Percentiles rank a stretch among this genome's conserved stretches.
Evolutionary conservation across 2,329 filamentous ascomycete genomes (phyloP).

Genomic region (Ophiostoma quercus): DNA sequence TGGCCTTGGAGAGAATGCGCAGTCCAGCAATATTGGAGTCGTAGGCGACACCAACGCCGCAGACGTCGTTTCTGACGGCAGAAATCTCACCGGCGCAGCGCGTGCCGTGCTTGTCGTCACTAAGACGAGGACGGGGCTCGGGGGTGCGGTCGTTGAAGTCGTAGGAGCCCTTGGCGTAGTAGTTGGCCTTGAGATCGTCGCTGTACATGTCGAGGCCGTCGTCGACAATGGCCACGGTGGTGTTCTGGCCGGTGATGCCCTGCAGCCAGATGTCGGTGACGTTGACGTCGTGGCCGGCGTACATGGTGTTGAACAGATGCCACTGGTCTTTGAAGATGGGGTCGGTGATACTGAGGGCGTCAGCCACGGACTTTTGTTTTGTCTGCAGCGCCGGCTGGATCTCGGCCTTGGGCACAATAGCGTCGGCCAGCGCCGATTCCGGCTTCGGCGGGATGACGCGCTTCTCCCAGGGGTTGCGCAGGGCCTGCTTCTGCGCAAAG

Average conservation of each 20-base stretch:
- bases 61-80: slow-evolving; percentile 86
- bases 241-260: slow-evolving; percentile 82
- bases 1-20: slow-evolving; percentile 84
- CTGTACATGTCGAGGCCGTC: slow-evolving; percentile 96
- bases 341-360: slow-evolving; percentile 69
- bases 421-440: neutral
- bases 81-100: slow-evolving; percentile 91
- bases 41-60: slow-evolving; percentile 93
- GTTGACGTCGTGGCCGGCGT: slow-evolving; percentile 87
- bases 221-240: slow-evolving; percentile 89
- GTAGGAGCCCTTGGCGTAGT: slow-evolving; percentile 86
- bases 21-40: slow-evolving; percentile 86
- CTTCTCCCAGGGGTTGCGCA: slow-evolving; percentile 51
- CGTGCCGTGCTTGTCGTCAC: slow-evolving; percentile 86
- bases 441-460: slow-evolving; percentile 39
- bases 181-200: slow-evolving; percentile 85
- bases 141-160: slow-evolving; percentile 86
- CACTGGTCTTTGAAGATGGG: slow-evolving; percentile 93
- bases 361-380: slow-evolving; percentile 56
- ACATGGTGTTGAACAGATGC: slow-evolving; percentile 82
- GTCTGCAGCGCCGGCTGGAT: slow-evolving; percentile 45
- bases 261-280: slow-evolving; percentile 91
- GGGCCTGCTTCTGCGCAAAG: slow-evolving; percentile 68
- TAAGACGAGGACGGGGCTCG: slow-evolving; percentile 74
- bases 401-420: slow-evolving; percentile 23